Base-by-base conservation (phyloP, 2,329 filamentous ascomycete genomes). In the Calonectria multiphialidica region DNA sequence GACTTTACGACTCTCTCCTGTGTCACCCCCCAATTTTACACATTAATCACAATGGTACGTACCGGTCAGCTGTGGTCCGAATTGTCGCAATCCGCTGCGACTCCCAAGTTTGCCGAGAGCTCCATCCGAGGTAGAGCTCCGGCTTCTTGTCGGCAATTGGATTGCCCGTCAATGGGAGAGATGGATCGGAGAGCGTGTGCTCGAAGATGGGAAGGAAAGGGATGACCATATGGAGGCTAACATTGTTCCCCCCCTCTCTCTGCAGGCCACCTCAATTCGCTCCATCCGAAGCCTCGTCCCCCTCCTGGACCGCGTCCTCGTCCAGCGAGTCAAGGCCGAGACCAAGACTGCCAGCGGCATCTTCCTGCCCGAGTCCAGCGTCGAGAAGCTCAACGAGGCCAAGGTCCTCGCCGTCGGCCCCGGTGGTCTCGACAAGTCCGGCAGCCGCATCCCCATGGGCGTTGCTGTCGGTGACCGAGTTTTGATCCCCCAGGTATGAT, bases 381-480 rank as follows among this genome's bases (percentile, higher is more conserved):
- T 98, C 83, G 98, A 99, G 91, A 97, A 99, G 87, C 91, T 98
- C 84, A 98, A 98, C 87, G 96, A 98, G 90, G 97, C 95, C 81
- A 96, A 95, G 87, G 97, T 99, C 68, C 89, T 99, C 73, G 97
- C 97, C 75, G 96, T 99, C 75, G 97, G 97, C 67, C 97, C 97
- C 70, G 97, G 97, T 75, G 93, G 89, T 16, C 82, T 98, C 73
- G 95, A 97, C 88, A 95, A 93, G 87, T 93, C 98, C 73, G 97
- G 97, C 80, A 94, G 97, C 90, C 91, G 95, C 80, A 87, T 98
- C 81, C 90, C 93, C 74, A 95, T 96, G 89, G 93, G 95, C 80
- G 97, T 98, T 71, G 77, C 88, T 79, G 87, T 92, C 61, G 97
- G 97, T 78, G 97, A 99, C 88, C 94, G 94, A 82, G 97, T 99